Percentiles rank a stretch among this genome's conserved stretches.
Evolutionary conservation across 345 rosid genomes (phyloP).

Genomic region (Eucalyptus pauciflora): DNA sequence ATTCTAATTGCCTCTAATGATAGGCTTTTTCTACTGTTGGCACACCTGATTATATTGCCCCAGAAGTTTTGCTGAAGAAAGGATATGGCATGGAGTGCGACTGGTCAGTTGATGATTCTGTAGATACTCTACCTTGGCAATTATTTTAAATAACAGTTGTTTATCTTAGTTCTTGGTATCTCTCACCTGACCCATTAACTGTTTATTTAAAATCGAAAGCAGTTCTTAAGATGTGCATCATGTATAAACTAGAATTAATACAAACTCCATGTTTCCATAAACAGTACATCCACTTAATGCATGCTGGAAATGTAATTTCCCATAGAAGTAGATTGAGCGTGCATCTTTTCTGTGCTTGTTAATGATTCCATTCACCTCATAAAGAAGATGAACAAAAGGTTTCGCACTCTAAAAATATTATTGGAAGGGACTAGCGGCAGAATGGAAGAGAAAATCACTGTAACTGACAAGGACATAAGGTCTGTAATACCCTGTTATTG

Average conservation of each 20-base stretch:
- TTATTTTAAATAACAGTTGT: not conserved
- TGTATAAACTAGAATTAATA: not conserved
- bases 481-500: not conserved
- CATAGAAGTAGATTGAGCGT: not conserved
- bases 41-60: constrained; percentile 96
- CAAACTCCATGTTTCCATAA: not conserved
- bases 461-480: not conserved
- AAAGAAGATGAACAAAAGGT: not conserved
- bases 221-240: not conserved
- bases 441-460: not conserved
- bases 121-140: not conserved
- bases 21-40: constrained; percentile 95
- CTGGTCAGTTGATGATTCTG: constrained; percentile 37
- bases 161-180: not conserved
- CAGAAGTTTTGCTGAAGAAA: constrained; percentile 87
- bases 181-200: not conserved
- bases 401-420: not conserved
- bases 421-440: not conserved
- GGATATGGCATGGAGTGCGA: constrained; percentile 95
- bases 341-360: not conserved
- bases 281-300: not conserved
- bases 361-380: not conserved
- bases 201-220: not conserved
- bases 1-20: constrained; percentile 1
- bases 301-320: not conserved